Conservation (phyloP, 306 rosid species). For the Prunus dulcis region DNA sequence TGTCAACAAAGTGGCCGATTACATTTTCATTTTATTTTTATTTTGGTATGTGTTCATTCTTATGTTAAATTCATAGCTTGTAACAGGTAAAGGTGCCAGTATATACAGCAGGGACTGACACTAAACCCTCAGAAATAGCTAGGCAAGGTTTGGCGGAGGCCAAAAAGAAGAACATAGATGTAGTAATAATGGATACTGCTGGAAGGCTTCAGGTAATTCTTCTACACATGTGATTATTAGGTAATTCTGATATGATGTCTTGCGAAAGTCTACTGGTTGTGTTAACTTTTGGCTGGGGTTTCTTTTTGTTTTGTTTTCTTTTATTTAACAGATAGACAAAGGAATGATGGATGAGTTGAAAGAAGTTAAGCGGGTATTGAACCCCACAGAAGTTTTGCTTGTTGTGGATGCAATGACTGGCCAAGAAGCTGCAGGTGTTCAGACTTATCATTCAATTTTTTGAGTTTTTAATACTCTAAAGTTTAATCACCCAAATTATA, state of each 20-base stretch:
- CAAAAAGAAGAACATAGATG: conserved; percentile 81
- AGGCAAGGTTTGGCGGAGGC: conserved; percentile 93
- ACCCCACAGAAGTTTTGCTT: conserved; percentile 88
- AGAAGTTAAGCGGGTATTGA: conserved; percentile 73
- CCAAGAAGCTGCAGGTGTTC: conserved; percentile 97
- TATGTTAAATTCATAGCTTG: conserved; percentile 40
- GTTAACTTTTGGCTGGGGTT: conserved; percentile 13
- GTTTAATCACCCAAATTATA: background rate
- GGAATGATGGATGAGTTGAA: conserved; percentile 95
- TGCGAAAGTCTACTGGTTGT: background rate
- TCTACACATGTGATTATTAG: conserved; percentile 2
- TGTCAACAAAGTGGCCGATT: background rate
- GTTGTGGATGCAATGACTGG: conserved; percentile 99
- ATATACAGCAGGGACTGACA: conserved; percentile 82
- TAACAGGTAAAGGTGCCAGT: conserved; percentile 93
- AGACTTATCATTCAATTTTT: conserved; percentile 20
- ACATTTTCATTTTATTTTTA: conserved; percentile 22
- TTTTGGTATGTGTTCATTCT: conserved; percentile 4
- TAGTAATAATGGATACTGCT: conserved; percentile 92
- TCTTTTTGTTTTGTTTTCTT: conserved; percentile 10
- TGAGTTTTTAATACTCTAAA: background rate
- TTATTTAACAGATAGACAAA: conserved; percentile 73
- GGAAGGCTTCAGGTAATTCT: conserved; percentile 95
- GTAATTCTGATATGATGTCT: background rate
- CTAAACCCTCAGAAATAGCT: conserved; percentile 85